phyloP scores from a whole-genome alignment of 2,329 filamentous ascomycete species.

The Fusarium tupiense region DNA sequence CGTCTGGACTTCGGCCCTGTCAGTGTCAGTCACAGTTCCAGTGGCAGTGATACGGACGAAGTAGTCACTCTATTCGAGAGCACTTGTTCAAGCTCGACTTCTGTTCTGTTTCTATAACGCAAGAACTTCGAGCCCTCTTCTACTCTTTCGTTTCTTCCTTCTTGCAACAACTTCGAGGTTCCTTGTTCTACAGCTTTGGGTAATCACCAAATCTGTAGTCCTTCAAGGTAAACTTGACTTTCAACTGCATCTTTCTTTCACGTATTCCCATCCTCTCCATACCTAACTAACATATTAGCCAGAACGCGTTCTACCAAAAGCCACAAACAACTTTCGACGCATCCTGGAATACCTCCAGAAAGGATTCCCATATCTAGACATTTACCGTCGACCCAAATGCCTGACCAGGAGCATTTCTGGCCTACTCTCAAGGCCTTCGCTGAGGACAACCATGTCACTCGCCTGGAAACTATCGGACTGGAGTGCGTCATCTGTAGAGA shows the following conservation, averaged over 20 bases:
- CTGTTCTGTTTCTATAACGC: background rate
- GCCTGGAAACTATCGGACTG: background rate
- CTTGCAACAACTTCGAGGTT: background rate
- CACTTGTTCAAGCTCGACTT: background rate
- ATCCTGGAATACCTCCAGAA: background rate
- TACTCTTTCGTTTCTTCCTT: background rate
- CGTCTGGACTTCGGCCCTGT: background rate
- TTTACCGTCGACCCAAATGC: rapidly evolving
- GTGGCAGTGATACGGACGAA: background rate
- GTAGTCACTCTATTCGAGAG: background rate
- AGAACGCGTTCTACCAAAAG: rapidly evolving
- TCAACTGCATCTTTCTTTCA: background rate
- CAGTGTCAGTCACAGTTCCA: background rate
- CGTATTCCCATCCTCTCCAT: background rate
- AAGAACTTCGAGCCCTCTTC: background rate
- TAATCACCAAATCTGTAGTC: background rate
- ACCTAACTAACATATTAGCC: background rate
- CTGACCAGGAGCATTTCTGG: background rate
- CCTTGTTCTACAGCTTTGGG: background rate
- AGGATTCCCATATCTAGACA: background rate
- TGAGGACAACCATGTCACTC: background rate
- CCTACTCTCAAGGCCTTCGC: background rate
- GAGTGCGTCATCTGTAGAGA: background rate
- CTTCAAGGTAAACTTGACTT: background rate
- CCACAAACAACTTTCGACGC: background rate